Base-by-base conservation (phyloP, 2,329 filamentous ascomycete genomes). In the Pseudogymnoascus sp. region DNA sequence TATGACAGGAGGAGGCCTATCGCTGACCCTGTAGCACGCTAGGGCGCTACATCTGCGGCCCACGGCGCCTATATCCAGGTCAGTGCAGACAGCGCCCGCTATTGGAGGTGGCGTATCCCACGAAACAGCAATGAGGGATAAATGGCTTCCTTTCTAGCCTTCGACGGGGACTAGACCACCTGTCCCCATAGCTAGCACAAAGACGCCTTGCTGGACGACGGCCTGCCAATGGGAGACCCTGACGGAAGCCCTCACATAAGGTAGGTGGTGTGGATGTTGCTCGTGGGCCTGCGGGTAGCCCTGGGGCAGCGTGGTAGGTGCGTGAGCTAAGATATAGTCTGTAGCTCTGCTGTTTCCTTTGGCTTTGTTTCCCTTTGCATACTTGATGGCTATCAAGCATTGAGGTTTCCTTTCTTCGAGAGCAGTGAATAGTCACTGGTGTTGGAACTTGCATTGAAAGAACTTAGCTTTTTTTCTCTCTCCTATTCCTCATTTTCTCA, bases 21-120 rank as follows among this genome's bases (percentile, higher is more conserved):
- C 29, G 49, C 29, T 55, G 29, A 55, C 26, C 49, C 8, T 16
- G 6, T 33, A 7, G 29, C 49, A 55, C 49, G 49, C 49, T 55
- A 55, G 49, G 49, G 49, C 49, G 49, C 49, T 55, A 55, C 49
- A 55, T 21, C 49, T 55, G 49, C 49, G 49, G 49, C 49, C 49
- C 29, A 55, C 49, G 49, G 49, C 49, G 49, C 49, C 49, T 55
- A 55, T 21, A 21, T 55, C n/a, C 1, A 55, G 49, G 49, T 29
- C 49, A 33, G 6, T 55, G 49, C 29, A 55, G 21, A 55, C 31
- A 19, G n/a, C 49, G 5, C 21, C 49, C 29, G 11, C 49, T 55
- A 55, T 55, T 55, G 49, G 49, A 55, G 49, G 49, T 55, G 49
- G 29, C 29, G 29, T 33, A 55, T 33, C 11, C 16, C 49, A 33